phyloP scores from a whole-genome alignment of 164 flowering plant species.

The Vitis cinerea region DNA sequence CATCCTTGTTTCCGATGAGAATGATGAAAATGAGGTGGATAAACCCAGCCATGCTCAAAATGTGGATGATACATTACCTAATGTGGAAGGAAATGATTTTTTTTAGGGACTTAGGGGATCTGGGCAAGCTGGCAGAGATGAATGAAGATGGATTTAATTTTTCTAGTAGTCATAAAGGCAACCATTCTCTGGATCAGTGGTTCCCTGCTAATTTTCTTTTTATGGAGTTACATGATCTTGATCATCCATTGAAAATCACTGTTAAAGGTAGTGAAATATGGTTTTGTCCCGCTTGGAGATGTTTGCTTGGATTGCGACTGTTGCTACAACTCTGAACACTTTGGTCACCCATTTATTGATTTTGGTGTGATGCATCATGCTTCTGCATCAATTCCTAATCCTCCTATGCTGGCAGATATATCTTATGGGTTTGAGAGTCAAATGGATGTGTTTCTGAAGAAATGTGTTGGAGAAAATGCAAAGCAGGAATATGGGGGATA shows the following conservation, averaged over 20 bases:
- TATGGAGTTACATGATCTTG: slow-evolving; percentile 42
- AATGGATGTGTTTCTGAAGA: neutral
- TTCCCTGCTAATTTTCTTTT: neutral
- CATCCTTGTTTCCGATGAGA: neutral
- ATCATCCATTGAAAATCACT: slow-evolving; percentile 15
- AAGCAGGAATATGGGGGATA: neutral
- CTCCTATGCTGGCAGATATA: neutral
- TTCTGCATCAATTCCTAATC: neutral
- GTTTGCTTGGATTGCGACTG: neutral
- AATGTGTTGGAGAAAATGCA: neutral
- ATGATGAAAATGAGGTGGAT: slow-evolving; percentile 5
- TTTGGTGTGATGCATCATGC: neutral
- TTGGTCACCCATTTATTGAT: neutral
- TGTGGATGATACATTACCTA: slow-evolving; percentile 2
- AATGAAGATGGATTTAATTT: slow-evolving; percentile 1
- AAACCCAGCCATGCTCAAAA: neutral
- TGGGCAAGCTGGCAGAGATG: slow-evolving; percentile 11
- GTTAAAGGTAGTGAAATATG: slow-evolving; percentile 3
- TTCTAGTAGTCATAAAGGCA: neutral
- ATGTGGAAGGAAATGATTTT: slow-evolving; percentile 15
- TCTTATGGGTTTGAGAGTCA: neutral
- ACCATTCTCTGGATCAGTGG: no score
- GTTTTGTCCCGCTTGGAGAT: neutral
- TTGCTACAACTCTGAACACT: neutral
- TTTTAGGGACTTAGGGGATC: slow-evolving; percentile 31